Conservation (phyloP, 805 yeast genomes). For the Myxozyma nipponensis region DNA sequence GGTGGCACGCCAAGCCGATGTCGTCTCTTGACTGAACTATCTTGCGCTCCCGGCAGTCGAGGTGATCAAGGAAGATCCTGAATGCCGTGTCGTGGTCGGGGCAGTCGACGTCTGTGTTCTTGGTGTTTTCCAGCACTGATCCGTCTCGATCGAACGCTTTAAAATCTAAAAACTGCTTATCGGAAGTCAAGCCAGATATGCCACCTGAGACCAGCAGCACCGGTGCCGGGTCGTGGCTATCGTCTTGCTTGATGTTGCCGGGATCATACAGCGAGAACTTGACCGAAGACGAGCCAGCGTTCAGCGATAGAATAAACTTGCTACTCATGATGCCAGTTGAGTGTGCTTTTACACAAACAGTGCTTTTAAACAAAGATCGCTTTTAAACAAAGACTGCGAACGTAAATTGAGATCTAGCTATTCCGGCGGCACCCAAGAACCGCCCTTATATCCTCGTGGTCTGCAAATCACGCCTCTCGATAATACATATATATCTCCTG, state of each 20-base stretch:
- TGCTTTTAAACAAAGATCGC: no score
- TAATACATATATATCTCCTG: no score
- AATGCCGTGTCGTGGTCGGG: constrained; percentile 26
- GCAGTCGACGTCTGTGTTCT: constrained; percentile 23
- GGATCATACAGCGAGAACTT: constrained; percentile 23
- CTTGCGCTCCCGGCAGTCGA: constrained; percentile 6
- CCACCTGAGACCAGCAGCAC: constrained; percentile 19
- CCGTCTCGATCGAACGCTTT: constrained; percentile 36
- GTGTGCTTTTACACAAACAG: constrained; percentile 28
- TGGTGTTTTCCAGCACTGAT: constrained; percentile 46
- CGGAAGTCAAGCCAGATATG: constrained; percentile 23
- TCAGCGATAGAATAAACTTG: constrained; percentile 18
- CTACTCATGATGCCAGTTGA: constrained; percentile 18
- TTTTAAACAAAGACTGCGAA: no score
- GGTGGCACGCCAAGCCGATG: constrained; percentile 21
- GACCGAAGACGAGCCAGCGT: constrained; percentile 29
- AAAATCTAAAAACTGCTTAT: constrained; percentile 13
- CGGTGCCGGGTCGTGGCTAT: constrained; percentile 2
- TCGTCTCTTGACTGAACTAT: constrained; percentile 14
- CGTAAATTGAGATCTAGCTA: no score
- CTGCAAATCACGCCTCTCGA: no score
- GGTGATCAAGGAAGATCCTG: constrained; percentile 18
- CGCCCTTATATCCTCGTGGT: no score
- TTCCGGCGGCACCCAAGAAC: no score
- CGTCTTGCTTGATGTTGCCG: neutral